Conservation (phyloP, 2,329 filamentous ascomycete genomes). For the Cytospora leucostoma region DNA sequence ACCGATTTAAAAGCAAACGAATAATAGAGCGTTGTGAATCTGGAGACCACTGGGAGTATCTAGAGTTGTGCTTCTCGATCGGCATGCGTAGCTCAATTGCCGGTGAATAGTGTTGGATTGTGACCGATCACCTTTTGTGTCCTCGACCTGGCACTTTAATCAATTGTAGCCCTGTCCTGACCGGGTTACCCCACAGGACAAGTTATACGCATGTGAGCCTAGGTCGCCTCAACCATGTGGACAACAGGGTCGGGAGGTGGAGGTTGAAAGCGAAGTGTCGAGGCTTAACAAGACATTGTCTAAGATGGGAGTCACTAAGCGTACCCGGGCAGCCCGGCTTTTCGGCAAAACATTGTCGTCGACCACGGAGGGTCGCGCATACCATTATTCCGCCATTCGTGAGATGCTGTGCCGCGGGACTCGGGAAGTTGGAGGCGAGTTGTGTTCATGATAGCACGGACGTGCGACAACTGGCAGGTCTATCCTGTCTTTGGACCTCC, state of each 20-base stretch:
- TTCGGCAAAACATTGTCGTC: not conserved
- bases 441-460: not conserved
- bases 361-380: not conserved
- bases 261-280: not conserved
- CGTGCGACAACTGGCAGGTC: not conserved
- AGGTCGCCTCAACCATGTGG: constrained; percentile 9
- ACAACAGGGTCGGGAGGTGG: constrained; percentile 16
- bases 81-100: not conserved
- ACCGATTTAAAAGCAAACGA: no score
- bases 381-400: no score
- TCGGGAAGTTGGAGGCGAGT: constrained; percentile 1
- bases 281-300: not conserved
- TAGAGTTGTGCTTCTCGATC: no score
- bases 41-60: no score
- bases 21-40: no score
- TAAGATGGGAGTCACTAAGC: not conserved
- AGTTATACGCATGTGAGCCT: not conserved
- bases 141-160: not conserved
- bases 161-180: not conserved
- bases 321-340: not conserved
- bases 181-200: not conserved
- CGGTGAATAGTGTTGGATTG: not conserved
- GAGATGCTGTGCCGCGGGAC: not conserved
- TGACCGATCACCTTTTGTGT: not conserved
- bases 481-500: not conserved